Conservation (phyloP, 129 eudicot genomes). For the Heracleum sosnowskyi region DNA sequence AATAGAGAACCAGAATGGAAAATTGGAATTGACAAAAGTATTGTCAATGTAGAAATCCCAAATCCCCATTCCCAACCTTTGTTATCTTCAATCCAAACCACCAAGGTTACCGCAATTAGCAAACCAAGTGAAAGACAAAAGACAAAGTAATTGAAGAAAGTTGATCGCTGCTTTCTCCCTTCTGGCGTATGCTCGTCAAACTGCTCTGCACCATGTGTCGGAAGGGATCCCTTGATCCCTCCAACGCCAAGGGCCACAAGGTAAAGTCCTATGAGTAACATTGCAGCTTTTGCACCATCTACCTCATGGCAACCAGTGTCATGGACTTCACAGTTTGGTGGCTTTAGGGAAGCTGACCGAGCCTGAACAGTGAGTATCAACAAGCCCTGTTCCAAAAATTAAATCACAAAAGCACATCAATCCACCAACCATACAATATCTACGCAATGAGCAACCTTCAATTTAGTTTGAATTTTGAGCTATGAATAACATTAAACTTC, state of each 20-base stretch:
- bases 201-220: slow-evolving; percentile 85
- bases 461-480: too few relatives aligned
- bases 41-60: slow-evolving; percentile 50
- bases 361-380: slow-evolving; percentile 70
- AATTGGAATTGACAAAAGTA: slow-evolving; percentile 61
- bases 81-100: slow-evolving; percentile 95
- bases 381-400: slow-evolving; percentile 43
- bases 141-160: slow-evolving; percentile 82
- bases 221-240: slow-evolving; percentile 81
- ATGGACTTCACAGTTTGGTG: slow-evolving; percentile 45
- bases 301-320: slow-evolving; percentile 37
- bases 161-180: slow-evolving; percentile 73
- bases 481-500: too few relatives aligned
- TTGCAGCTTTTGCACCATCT: slow-evolving; percentile 50
- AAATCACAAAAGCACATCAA: neutral
- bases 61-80: slow-evolving; percentile 99
- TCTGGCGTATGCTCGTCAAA: slow-evolving; percentile 50
- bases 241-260: slow-evolving; percentile 84
- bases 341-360: slow-evolving; percentile 44
- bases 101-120: slow-evolving; percentile 70
- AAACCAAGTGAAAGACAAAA: slow-evolving; percentile 64
- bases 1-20: slow-evolving; percentile 53
- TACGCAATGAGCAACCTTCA: neutral
- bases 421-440: neutral
- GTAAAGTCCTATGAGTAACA: slow-evolving; percentile 71